Percentiles rank a stretch among this genome's conserved stretches.
Conservation (phyloP, 73 alveolate genomes). For the Paramecium pentaurelia region DNA sequence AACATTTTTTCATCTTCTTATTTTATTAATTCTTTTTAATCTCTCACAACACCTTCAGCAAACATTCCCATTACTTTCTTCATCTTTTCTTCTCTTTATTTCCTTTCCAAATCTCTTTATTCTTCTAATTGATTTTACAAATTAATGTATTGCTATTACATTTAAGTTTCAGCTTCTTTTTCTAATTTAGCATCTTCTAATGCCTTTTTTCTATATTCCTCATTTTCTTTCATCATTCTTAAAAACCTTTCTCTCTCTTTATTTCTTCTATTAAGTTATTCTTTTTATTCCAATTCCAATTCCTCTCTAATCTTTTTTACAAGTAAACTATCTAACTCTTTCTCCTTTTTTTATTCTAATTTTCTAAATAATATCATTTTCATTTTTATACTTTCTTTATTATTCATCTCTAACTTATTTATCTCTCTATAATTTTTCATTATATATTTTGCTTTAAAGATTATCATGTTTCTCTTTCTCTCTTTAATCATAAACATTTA, state of each 20-base stretch:
- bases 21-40: conserved; percentile 50
- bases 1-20: conserved; percentile 61
- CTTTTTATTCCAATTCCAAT: conserved; percentile 51
- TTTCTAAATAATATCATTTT: background rate
- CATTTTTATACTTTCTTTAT: background rate
- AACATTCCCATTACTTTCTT: conserved; percentile 60
- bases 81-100: conserved; percentile 62
- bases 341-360: conserved; percentile 48
- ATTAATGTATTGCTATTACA: conserved; percentile 49
- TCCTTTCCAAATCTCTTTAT: conserved; percentile 58
- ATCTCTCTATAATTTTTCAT: conserved; percentile 57
- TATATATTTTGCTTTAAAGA: conserved; percentile 21
- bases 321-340: conserved; percentile 50
- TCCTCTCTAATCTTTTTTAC: conserved; percentile 60
- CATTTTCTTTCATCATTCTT: conserved; percentile 62
- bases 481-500: conserved; percentile 56
- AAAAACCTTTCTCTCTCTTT: conserved; percentile 56
- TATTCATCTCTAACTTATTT: conserved; percentile 50
- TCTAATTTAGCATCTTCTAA: conserved; percentile 59
- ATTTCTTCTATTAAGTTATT: conserved; percentile 44
- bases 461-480: conserved; percentile 52
- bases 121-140: conserved; percentile 53
- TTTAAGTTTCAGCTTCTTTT: conserved; percentile 40
- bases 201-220: conserved; percentile 59
- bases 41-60: conserved; percentile 62